Evolutionary conservation across 75 land plant genomes (phyloP), one percentile per base, ranked within the genome.

Genomic region (Larix kaempferi): DNA sequence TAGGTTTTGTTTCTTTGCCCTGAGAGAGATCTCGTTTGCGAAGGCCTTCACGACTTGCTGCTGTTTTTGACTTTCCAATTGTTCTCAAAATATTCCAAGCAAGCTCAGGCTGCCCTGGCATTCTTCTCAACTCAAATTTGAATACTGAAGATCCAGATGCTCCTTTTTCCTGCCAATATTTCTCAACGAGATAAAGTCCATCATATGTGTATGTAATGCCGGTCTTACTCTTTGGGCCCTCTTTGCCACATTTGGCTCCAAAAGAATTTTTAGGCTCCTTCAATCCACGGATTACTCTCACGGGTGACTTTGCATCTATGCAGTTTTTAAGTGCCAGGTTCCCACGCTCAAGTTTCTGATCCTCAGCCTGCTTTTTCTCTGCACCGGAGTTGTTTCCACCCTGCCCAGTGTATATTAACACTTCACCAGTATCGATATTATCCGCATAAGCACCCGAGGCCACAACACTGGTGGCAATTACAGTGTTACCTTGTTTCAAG

Each of bases 61-160:
- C 73, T 58, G 77, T 82, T 49, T 75, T 82, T 35, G 84, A 76
- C 29, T 81, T 88, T 71, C 86, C 86, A 22, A 86, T 77, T 65
- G 79, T 82, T 71, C 80, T 84, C 72, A 90, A 86, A 39, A 87
- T 23, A 13, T 78, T 75, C 39, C 83, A 87, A 56, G 93, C 91
- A 73, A 97, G 79, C 73, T 91, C 88, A 11, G 92, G 94, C 75
- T 97, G 99, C 62, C 95, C 99, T 5, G 90, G 92, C 61, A 84
- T 81, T 79, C 99, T 84, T 67, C 57, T 81, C 75, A 97, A 78
- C 71, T 77, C 80, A 78, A 92, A 97, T 81, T 84, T 82, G 57
- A 60, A 94, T 14, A 87, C 88, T 58, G 69, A 41, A 66, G 63
- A 83, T 12, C 90, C 93, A 81, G 88, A 67, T 17, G 56, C 23